These are phyloP conservation scores for Fusarium xylarioides DNA, from an alignment of 2,329 filamentous ascomycete species.

Conservation along the genomic window DNA sequence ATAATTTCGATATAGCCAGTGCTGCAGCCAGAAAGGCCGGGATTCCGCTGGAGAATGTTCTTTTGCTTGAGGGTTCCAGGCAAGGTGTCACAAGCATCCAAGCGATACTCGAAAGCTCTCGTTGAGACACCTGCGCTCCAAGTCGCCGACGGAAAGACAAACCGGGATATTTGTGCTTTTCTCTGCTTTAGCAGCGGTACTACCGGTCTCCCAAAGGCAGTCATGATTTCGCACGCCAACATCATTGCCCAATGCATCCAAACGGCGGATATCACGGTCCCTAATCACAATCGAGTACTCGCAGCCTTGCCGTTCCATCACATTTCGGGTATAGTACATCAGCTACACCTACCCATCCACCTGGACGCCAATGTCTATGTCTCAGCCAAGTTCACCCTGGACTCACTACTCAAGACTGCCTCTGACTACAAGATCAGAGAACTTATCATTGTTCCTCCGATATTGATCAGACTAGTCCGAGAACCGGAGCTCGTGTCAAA, in stretches of 20 bases:
- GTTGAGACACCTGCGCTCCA: neutral
- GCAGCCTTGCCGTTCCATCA: constrained; percentile 42
- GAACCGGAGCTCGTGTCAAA: neutral
- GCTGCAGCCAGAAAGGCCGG: neutral
- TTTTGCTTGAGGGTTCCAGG: neutral
- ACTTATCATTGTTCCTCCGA: neutral
- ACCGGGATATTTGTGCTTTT: constrained; percentile 15
- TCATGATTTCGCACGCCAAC: constrained; percentile 38
- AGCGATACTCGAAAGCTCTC: neutral
- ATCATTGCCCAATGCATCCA: constrained; percentile 35
- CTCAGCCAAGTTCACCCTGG: neutral
- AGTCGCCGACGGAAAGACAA: neutral
- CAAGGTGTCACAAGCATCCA: neutral
- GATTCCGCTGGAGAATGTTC: neutral
- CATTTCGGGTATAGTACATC: constrained; percentile 22
- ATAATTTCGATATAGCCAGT: neutral
- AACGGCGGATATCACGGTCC: neutral
- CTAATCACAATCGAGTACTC: constrained; percentile 15
- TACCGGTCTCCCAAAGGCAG: constrained; percentile 36
- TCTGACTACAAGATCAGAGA: neutral
- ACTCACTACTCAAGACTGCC: neutral
- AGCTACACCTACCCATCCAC: neutral
- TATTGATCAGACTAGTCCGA: neutral
- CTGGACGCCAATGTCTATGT: neutral
- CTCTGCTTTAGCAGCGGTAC: constrained; percentile 39